Evolutionary conservation across 176 grass and related monocot species (phyloP), one percentile per base, ranked within the genome.

Genomic region (Aegilops longissima): DNA sequence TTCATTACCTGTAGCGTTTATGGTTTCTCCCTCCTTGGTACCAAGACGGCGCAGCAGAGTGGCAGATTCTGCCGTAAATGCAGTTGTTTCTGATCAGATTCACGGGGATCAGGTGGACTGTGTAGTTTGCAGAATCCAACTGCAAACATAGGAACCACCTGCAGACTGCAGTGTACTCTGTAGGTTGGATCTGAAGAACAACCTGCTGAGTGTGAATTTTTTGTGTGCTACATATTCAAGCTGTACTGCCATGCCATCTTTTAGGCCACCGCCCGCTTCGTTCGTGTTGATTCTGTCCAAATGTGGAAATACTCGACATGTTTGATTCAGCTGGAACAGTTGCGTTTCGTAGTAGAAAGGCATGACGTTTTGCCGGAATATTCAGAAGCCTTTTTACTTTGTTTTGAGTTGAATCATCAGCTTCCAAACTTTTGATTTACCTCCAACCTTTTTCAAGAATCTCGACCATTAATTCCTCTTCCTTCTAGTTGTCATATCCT

Each of bases 31-130:
- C 30, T 84, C 23, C 24, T 9, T 84, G 9, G 27, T 34, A 45
- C 65, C 13, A 44, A 33, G 45, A 45, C 20, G 35, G 31, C 20
- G 9, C 9, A 21, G 9, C 64, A 14, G 31, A 25, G 56, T 82
- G 9, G 4, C 12, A 16, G 18, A 36, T 12, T 30, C 61, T 51
- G 17, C 18, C 4, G 27, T 65, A 42, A 61, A 70, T 88, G 23
- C 67, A 83, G 45, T 33, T 82, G 24, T 45, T 82, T 63, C 30
- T 76, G 5, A 70, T 83, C n/a, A 36, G 47, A 88, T 47, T 62
- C 34, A 70, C 8, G 51, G 18, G 63, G 36, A 35, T 54, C 14
- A 30, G 47, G 20, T 75, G 18, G 13, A 0, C 25, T 78, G 12
- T 39, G 35, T 27, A 65, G 18, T 13, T 76, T 58, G 17, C n/a